phyloP scores from a whole-genome alignment of 139 green algal genomes.

The Picocystis salinarum region DNA sequence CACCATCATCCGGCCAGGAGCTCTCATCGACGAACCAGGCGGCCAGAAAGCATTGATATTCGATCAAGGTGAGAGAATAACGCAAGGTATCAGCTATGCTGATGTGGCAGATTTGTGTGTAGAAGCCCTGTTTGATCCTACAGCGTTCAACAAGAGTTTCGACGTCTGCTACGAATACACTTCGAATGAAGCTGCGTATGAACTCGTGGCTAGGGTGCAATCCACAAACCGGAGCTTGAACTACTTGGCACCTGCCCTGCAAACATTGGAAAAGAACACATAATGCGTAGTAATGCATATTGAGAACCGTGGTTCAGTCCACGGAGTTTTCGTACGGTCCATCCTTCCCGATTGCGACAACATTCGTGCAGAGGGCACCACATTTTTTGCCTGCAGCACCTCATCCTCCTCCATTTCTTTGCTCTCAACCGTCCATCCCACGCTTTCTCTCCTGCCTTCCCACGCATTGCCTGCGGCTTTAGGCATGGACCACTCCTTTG shows the following conservation, averaged over 20 bases:
- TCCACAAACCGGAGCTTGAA: slow-evolving; percentile 44
- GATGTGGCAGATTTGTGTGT: slow-evolving; percentile 96
- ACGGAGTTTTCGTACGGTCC: too few relatives aligned
- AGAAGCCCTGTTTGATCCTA: slow-evolving; percentile 25
- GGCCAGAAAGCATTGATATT: slow-evolving; percentile 93
- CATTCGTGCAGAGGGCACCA: too few relatives aligned
- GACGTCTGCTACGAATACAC: slow-evolving; percentile 78
- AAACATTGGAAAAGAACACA: slow-evolving; percentile 58
- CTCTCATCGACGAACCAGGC: slow-evolving; percentile 65
- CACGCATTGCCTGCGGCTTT: too few relatives aligned
- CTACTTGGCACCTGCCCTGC: slow-evolving; percentile 65
- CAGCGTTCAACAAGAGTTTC: slow-evolving; percentile 84
- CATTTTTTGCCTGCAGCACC: too few relatives aligned
- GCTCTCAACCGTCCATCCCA: too few relatives aligned
- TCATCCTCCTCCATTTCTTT: too few relatives aligned
- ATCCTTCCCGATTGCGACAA: too few relatives aligned
- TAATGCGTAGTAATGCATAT: too few relatives aligned
- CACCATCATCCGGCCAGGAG: slow-evolving; percentile 70
- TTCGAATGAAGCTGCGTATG: slow-evolving; percentile 42
- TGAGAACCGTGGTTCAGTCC: too few relatives aligned
- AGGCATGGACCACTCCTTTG: too few relatives aligned
- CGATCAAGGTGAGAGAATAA: slow-evolving; percentile 56
- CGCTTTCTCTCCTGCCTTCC: too few relatives aligned
- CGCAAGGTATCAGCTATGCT: slow-evolving; percentile 61
- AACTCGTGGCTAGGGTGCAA: slow-evolving; percentile 64